Percentiles rank a stretch among this genome's conserved stretches.
These are phyloP conservation scores for Lactarius tabidus DNA, from an alignment of 768 basidiomycete species.

Conservation along the genomic window DNA sequence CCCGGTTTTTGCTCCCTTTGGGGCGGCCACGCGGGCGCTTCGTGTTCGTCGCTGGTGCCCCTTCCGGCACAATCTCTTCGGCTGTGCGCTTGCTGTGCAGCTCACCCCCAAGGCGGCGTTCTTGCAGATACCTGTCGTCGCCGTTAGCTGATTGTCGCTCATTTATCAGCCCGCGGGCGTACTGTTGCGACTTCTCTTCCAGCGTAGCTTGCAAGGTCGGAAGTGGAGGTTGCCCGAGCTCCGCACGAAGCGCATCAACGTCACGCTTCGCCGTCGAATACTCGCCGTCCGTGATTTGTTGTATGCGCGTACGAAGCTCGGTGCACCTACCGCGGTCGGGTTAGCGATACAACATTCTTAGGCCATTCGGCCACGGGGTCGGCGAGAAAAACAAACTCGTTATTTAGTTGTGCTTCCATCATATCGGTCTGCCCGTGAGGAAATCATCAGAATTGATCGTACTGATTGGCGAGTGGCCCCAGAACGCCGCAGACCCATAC, in stretches of 20 bases:
- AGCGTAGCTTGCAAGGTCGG: constrained; percentile 68
- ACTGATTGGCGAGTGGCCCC: neutral
- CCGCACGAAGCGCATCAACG: constrained; percentile 69
- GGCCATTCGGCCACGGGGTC: neutral
- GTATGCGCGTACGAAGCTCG: constrained; percentile 66
- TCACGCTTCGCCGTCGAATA: constrained; percentile 71
- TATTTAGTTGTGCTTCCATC: constrained; percentile 58
- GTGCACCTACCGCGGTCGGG: constrained; percentile 43
- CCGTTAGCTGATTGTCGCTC: constrained; percentile 3
- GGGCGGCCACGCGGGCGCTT: constrained; percentile 37
- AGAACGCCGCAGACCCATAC: constrained; percentile 35
- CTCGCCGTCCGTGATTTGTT: constrained; percentile 65
- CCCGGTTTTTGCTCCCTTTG: constrained; percentile 36
- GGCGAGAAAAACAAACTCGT: constrained; percentile 49
- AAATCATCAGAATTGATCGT: constrained; percentile 2
- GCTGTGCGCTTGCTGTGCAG: constrained; percentile 28
- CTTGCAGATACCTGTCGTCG: constrained; percentile 31
- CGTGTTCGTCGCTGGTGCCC: constrained; percentile 26
- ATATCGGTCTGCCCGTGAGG: constrained; percentile 52
- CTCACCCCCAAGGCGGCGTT: constrained; percentile 33
- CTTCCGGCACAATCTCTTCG: constrained; percentile 26
- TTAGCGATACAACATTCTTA: constrained; percentile 14
- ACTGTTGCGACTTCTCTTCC: constrained; percentile 62
- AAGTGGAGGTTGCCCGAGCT: constrained; percentile 71
- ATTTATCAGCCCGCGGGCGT: constrained; percentile 31